These are phyloP conservation scores for Cryptosporidium meleagridis DNA, from an alignment of 169 alveolate genomes.

Conservation along the genomic window DNA sequence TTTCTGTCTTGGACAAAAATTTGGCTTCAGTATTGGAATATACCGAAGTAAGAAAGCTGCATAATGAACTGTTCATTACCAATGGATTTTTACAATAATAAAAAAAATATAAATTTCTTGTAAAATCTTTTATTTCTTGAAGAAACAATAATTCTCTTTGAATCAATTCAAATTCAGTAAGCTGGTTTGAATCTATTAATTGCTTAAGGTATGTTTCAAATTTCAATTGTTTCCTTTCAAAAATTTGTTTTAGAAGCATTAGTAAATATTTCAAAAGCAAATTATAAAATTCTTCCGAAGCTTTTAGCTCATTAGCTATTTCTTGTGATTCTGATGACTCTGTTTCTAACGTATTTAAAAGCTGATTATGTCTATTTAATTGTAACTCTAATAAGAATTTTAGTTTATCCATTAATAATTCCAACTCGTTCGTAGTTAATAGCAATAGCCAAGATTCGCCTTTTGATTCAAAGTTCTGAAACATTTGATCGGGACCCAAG, in stretches of 20 bases:
- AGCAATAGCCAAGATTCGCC: background rate
- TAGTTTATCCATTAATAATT: background rate
- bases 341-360: background rate
- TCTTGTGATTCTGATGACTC: background rate
- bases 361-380: background rate
- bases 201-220: background rate
- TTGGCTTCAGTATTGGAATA: background rate
- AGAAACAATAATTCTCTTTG: background rate
- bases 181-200: background rate
- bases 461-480: background rate
- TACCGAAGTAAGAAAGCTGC: background rate
- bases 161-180: background rate
- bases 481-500: background rate
- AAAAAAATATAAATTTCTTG: background rate
- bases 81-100: background rate
- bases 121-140: background rate
- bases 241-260: background rate
- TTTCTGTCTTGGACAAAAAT: background rate
- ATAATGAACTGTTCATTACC: background rate
- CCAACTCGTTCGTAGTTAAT: background rate
- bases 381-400: background rate
- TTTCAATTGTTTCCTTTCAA: background rate
- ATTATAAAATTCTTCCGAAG: background rate
- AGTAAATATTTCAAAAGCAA: background rate
- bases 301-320: background rate